Evolutionary conservation across 805 yeast species (phyloP), one percentile per base, ranked within the genome.

Genomic region (Ogataea saltuana): DNA sequence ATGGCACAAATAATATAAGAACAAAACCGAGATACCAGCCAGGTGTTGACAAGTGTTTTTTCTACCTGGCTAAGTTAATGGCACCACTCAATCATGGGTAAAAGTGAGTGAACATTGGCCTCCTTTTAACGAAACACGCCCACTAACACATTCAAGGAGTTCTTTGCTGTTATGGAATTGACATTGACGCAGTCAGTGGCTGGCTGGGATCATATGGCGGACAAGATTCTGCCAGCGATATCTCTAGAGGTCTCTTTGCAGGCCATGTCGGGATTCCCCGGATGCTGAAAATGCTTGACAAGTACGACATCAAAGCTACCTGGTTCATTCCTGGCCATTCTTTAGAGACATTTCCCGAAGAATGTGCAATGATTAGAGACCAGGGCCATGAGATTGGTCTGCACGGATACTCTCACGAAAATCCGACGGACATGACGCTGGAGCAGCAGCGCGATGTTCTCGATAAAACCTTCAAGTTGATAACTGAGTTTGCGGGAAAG

Each of bases 121-220:
- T 26, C 9, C 11, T 13, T 19, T 12, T 13, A 13, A 23, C 22
- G 11, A 13, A 6, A n/a, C 10, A 4, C 4, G n/a, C 28, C 12
- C 28, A 25, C 28, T 25, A 25, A 25, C 28, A 22, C 8, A 3
- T 17, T 33, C 33, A 5, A 63, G 65, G 66, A 42, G 65, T 64
- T 41, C 52, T 63, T 16, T 61, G 66, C 44, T 58, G 64, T 41
- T 65, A 65, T 42, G 70, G 70, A 33, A 64, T 65, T 31, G 70
- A 65, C 38, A 63, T 65, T 27, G 70, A 65, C 45, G 70, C 70
- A 6, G 70, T 65, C 21, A 57, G 65, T 11, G 68, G 68, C 3
- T 65, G 70, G 70, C 54, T 65, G 15, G 68, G 68, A 7, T 61
- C 70, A 3, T 64, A 64, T 47, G 69, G 68, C 11, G 70, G 70